A percentile compares a stretch with the other conserved stretches of the same genome.
These are phyloP conservation scores for Xylariomycetidae sp. DNA, from an alignment of 2,329 filamentous ascomycete genomes.

Conservation along the genomic window DNA sequence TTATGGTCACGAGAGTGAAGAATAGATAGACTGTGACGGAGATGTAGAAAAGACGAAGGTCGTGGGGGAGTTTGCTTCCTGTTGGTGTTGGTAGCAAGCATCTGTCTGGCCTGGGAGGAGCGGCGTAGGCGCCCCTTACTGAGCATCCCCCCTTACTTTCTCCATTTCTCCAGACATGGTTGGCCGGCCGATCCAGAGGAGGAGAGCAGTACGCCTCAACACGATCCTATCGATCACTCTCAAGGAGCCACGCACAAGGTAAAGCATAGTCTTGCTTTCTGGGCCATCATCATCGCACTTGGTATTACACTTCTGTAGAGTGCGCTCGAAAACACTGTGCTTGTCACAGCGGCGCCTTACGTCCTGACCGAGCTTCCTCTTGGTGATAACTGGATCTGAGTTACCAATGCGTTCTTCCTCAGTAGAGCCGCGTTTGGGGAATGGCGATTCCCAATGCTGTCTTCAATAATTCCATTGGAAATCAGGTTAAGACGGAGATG, in stretches of 20 bases:
- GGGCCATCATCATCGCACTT: slow-evolving; percentile 15
- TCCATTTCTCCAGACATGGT: too few relatives aligned
- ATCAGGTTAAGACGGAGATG: neutral
- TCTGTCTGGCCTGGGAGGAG: too few relatives aligned
- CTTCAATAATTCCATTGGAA: neutral
- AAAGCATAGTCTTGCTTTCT: slow-evolving; percentile 9
- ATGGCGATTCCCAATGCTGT: neutral
- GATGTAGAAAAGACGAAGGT: too few relatives aligned
- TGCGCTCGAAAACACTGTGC: slow-evolving; percentile 10
- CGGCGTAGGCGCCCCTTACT: too few relatives aligned
- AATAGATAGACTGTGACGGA: too few relatives aligned
- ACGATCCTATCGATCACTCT: neutral
- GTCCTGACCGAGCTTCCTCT: slow-evolving; percentile 7
- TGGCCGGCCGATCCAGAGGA: neutral
- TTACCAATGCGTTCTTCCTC: slow-evolving; percentile 6
- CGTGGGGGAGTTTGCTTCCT: too few relatives aligned
- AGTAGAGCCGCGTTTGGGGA: neutral
- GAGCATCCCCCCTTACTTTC: too few relatives aligned
- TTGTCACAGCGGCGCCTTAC: slow-evolving; percentile 5
- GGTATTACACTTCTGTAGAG: slow-evolving; percentile 12
- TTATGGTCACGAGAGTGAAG: too few relatives aligned
- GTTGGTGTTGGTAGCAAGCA: too few relatives aligned
- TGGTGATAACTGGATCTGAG: slow-evolving; percentile 9
- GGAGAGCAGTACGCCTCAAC: neutral
- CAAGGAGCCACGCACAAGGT: too few relatives aligned